Evolutionary conservation across 805 yeast genomes (phyloP), one percentile per base, ranked within the genome.

Genomic region (Hanseniaspora nectarophila): DNA sequence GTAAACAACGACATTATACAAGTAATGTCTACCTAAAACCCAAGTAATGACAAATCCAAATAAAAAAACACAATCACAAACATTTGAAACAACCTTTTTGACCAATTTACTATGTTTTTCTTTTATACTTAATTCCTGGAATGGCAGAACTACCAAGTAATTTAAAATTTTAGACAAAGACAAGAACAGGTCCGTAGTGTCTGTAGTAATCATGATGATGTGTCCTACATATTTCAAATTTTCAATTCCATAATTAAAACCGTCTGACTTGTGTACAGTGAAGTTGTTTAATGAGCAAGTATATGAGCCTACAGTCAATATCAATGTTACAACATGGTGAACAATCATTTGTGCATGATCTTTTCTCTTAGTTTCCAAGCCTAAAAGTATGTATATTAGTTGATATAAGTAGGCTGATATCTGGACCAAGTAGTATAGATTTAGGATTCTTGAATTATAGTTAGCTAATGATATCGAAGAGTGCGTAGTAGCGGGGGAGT

Each of bases 291-390:
- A 83, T 66, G 83, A 80, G 63, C 77, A 79, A 61, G 70, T 71
- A 65, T 87, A 88, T 1, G 92, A 82, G 2, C 92, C 90, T 12
- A 73, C 63, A 26, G 83, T 74, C 52, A 88, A 72, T 21, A 70
- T 59, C 59, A 80, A 73, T 0, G 97, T 88, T 53, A 89, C 80
- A 53, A 89, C 78, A 66, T 88, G 97, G 64, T 88, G 97, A 43
- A 81, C 69, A 61, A 87, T 78, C 97, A 88, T 88, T 67, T 88
- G 95, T 58, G 67, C 65, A 63, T 85, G 80, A 63, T 88, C 97
- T 63, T 86, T 86, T 56, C 97, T 76, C 56, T 73, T 76, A 55
- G 77, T 80, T 66, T 88, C 97, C 48, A 87, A 67, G 66, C 86
- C 78, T 55, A 89, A 70, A 2, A 49, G 20, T 16, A 49, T 49